phyloP scores from a whole-genome alignment of 495 filamentous ascomycete species.

The Daldinia grandis region DNA sequence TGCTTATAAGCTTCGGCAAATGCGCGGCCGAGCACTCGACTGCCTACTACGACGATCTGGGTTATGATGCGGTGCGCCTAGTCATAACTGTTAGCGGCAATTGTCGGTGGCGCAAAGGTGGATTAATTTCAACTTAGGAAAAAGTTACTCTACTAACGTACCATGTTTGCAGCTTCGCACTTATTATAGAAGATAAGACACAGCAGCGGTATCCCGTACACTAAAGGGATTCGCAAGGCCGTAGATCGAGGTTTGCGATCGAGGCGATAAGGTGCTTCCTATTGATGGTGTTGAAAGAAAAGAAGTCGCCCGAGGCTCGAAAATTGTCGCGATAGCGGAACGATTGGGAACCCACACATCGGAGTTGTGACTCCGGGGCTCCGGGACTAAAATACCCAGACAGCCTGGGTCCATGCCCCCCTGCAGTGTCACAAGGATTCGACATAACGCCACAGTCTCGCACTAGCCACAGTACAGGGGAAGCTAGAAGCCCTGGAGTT shows the following conservation, averaged over 20 bases:
- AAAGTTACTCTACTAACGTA: constrained; percentile 22
- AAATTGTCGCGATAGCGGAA: constrained; percentile 40
- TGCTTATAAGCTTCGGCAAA: constrained; percentile 92
- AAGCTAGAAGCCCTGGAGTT: neutral
- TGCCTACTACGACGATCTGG: constrained; percentile 88
- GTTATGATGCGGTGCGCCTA: constrained; percentile 95
- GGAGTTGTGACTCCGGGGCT: constrained; percentile 22
- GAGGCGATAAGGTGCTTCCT: neutral
- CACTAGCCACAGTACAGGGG: constrained; percentile 20
- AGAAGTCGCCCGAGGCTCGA: constrained; percentile 26
- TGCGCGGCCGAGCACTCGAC: constrained; percentile 90
- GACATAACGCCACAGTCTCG: neutral
- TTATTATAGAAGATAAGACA: neutral
- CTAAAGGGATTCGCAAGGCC: neutral
- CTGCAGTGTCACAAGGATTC: neutral
- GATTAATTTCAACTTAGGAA: constrained; percentile 1
- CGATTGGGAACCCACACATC: constrained; percentile 22
- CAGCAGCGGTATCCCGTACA: neutral
- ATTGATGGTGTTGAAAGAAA: constrained; percentile 11
- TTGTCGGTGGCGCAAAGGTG: constrained; percentile 17
- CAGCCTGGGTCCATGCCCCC: neutral
- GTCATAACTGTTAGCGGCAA: constrained; percentile 18
- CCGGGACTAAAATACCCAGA: neutral
- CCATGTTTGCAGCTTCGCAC: constrained; percentile 21
- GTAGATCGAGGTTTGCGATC: neutral